phyloP scores from a whole-genome alignment of 2,329 filamentous ascomycete genomes.

The Bisporella sp. region DNA sequence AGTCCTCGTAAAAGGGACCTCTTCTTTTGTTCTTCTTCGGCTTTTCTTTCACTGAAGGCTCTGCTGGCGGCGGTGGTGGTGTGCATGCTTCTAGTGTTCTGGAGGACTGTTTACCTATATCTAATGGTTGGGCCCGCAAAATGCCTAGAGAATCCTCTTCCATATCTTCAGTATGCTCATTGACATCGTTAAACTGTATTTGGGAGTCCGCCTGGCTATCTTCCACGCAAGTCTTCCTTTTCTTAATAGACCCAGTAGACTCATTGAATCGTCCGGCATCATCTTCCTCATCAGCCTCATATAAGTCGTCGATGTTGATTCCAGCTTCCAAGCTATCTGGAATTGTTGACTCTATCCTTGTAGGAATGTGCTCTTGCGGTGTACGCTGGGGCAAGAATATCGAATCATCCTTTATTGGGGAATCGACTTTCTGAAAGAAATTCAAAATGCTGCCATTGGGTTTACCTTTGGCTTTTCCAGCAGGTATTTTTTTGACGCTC shows the following conservation, averaged over 20 bases:
- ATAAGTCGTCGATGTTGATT: slow-evolving; percentile 20
- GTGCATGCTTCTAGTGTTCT: too few relatives aligned
- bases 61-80: neutral
- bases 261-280: slow-evolving; percentile 33
- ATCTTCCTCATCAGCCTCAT: slow-evolving; percentile 11
- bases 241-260: slow-evolving; percentile 30
- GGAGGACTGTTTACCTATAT: too few relatives aligned
- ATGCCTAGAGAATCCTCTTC: too few relatives aligned
- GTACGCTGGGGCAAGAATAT: slow-evolving; percentile 43
- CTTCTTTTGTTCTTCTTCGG: slow-evolving; percentile 26
- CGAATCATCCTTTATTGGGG: slow-evolving; percentile 41
- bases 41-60: slow-evolving; percentile 25
- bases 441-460: slow-evolving; percentile 62
- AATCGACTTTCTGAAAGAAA: slow-evolving; percentile 65
- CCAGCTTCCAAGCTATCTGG: slow-evolving; percentile 8
- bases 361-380: slow-evolving; percentile 14
- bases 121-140: too few relatives aligned
- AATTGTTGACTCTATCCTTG: neutral
- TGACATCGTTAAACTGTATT: neutral
- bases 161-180: neutral
- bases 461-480: slow-evolving; percentile 18
- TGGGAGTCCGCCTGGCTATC: neutral
- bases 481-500: slow-evolving; percentile 16
- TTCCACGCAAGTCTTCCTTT: slow-evolving; percentile 31
- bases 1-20: slow-evolving; percentile 67